Percentiles rank a stretch among this genome's conserved stretches.
phyloP scores from a whole-genome alignment of 108 stramenopile species.

The Cyclotella atomus region DNA sequence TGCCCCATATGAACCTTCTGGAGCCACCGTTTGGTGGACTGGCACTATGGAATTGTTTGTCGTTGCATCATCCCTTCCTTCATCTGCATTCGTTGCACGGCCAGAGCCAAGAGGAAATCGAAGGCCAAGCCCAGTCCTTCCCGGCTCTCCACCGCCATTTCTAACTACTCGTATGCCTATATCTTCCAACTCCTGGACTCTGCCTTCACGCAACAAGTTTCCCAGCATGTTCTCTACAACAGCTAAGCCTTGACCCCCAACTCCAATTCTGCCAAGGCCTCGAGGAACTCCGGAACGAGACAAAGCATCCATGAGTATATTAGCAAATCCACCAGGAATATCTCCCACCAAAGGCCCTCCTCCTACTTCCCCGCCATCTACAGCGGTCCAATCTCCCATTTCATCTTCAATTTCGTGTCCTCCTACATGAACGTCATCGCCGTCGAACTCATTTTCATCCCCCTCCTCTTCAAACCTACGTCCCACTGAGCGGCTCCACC shows the following conservation, averaged over 20 bases:
- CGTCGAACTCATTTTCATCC: constrained; percentile 41
- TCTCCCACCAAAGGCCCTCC: not conserved
- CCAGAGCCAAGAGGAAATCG: not conserved
- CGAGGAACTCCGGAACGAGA: constrained; percentile 22
- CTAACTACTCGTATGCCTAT: constrained; percentile 72
- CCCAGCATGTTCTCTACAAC: constrained; percentile 83
- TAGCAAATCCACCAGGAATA: constrained; percentile 43
- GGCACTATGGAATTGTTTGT: constrained; percentile 38
- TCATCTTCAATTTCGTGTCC: constrained; percentile 32
- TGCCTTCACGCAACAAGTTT: constrained; percentile 71
- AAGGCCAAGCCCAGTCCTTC: constrained; percentile 27
- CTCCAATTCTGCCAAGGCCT: constrained; percentile 39
- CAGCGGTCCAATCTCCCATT: constrained; percentile 80
- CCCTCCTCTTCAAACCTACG: constrained; percentile 57
- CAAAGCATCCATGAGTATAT: constrained; percentile 55
- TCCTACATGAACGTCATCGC: constrained; percentile 23
- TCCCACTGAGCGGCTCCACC: constrained; percentile 26
- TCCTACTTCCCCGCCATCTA: constrained; percentile 47
- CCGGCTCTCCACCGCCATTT: constrained; percentile 18
- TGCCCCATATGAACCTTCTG: constrained; percentile 37
- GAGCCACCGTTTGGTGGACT: constrained; percentile 63
- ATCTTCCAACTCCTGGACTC: constrained; percentile 73
- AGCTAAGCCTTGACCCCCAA: constrained; percentile 59
- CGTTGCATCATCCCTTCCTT: not conserved
- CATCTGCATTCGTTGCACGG: constrained; percentile 8